Percentiles rank a stretch among this genome's conserved stretches.
Conservation (phyloP, 345 rosid species). For the Sisymbrium altissimum region DNA sequence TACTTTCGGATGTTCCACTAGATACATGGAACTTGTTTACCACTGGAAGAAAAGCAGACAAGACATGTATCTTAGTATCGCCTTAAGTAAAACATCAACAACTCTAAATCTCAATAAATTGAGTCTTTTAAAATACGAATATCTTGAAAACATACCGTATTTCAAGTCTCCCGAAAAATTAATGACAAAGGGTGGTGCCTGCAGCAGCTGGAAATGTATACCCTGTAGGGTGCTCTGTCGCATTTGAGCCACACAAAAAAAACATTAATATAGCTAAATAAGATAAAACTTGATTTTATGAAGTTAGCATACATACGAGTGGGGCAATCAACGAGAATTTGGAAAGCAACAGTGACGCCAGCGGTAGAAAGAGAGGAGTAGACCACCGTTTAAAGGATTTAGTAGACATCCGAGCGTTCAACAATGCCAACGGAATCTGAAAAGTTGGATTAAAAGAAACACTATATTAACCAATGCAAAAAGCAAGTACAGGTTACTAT, state of each 20-base stretch:
- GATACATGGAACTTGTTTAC: constrained; percentile 45
- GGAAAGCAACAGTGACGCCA: constrained; percentile 69
- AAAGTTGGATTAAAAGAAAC: neutral
- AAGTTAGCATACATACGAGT: constrained; percentile 48
- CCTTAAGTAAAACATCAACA: neutral
- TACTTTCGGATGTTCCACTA: constrained; percentile 29
- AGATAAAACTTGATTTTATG: neutral
- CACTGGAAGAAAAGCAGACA: constrained; percentile 33
- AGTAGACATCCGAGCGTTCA: constrained; percentile 76
- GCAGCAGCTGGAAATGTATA: constrained; percentile 72
- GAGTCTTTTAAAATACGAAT: neutral
- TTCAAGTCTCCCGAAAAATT: constrained; percentile 87
- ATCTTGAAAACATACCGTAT: constrained; percentile 44
- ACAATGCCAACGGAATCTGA: constrained; percentile 73
- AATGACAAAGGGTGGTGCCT: constrained; percentile 66
- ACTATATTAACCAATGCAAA: neutral
- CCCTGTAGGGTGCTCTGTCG: constrained; percentile 75
- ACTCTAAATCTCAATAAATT: neutral
- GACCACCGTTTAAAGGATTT: constrained; percentile 74
- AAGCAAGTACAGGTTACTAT: neutral
- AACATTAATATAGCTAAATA: constrained; percentile 1
- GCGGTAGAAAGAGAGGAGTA: constrained; percentile 51
- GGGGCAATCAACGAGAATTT: constrained; percentile 79
- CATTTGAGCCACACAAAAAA: constrained; percentile 16
- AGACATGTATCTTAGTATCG: neutral